A percentile compares a stretch with the other conserved stretches of the same genome.
Evolutionary conservation across 2,329 filamentous ascomycete species (phyloP).

Genomic region (Hirsutella thompsonii): DNA sequence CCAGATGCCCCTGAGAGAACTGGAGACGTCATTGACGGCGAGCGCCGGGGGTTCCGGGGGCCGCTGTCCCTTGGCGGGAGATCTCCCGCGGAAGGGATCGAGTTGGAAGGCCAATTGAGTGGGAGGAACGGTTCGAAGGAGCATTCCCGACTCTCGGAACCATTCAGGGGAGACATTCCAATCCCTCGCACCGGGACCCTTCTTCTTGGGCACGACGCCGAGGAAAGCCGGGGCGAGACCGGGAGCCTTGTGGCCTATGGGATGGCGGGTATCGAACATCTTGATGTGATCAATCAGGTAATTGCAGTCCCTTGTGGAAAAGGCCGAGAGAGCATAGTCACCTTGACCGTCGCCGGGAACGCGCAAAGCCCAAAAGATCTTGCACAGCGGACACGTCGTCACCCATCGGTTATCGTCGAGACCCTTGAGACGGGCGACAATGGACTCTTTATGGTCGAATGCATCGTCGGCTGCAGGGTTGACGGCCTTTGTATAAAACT

Average conservation of each 20-base stretch:
- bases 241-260: slow-evolving; percentile 13
- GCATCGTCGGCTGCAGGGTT: slow-evolving; percentile 16
- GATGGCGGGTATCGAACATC: slow-evolving; percentile 18
- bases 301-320: slow-evolving; percentile 20
- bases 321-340: slow-evolving; percentile 18
- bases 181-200: slow-evolving; percentile 13
- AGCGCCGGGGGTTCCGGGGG: slow-evolving; percentile 4
- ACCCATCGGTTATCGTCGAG: slow-evolving; percentile 19
- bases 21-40: slow-evolving; percentile 5
- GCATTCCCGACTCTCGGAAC: slow-evolving; percentile 20
- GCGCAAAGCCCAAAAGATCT: slow-evolving; percentile 19
- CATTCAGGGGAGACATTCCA: slow-evolving; percentile 18
- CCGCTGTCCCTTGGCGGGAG: slow-evolving; percentile 4
- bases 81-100: slow-evolving; percentile 9
- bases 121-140: slow-evolving; percentile 16
- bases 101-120: slow-evolving; percentile 7
- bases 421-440: slow-evolving; percentile 13
- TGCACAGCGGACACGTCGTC: slow-evolving; percentile 21
- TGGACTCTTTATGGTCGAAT: slow-evolving; percentile 18
- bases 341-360: slow-evolving; percentile 16
- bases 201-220: slow-evolving; percentile 19
- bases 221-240: slow-evolving; percentile 18
- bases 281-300: slow-evolving; percentile 18
- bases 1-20: slow-evolving; percentile 20
- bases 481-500: slow-evolving; percentile 13